phyloP scores from a whole-genome alignment of 306 rosid genomes.

The Rosa persica region DNA sequence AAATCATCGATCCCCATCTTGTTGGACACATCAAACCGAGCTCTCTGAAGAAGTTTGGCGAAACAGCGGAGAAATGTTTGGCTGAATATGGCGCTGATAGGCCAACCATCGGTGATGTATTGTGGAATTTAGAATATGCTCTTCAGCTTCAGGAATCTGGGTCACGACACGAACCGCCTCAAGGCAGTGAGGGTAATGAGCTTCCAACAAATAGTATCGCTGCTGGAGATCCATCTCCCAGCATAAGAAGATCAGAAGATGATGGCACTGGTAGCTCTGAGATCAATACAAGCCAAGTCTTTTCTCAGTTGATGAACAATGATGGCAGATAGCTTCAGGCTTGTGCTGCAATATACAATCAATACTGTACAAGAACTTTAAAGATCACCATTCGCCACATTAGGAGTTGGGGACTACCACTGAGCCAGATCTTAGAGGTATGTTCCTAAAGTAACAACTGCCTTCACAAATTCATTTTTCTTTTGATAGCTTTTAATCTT shows the following conservation, averaged over 20 bases:
- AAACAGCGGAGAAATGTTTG: slow-evolving; percentile 95
- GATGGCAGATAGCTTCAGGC: slow-evolving; percentile 72
- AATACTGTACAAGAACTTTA: slow-evolving; percentile 13
- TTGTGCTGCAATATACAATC: slow-evolving; percentile 26
- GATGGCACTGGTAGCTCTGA: slow-evolving; percentile 42
- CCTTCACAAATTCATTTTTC: neutral
- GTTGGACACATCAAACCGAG: slow-evolving; percentile 59
- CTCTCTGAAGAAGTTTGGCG: slow-evolving; percentile 82
- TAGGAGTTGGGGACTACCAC: slow-evolving; percentile 4
- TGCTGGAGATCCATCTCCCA: slow-evolving; percentile 36
- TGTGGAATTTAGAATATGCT: slow-evolving; percentile 92
- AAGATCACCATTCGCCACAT: slow-evolving; percentile 9
- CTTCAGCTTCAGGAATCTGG: slow-evolving; percentile 88
- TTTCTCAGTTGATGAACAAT: slow-evolving; percentile 87
- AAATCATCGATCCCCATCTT: slow-evolving; percentile 67
- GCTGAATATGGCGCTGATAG: slow-evolving; percentile 93
- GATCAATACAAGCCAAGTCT: slow-evolving; percentile 64
- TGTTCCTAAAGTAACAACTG: slow-evolving; percentile 7
- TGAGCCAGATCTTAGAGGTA: slow-evolving; percentile 29
- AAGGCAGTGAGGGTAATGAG: slow-evolving; percentile 18
- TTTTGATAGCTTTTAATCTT: neutral
- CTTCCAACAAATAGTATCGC: slow-evolving; percentile 21
- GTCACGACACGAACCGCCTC: slow-evolving; percentile 33
- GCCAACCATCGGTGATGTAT: slow-evolving; percentile 96
- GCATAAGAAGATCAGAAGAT: slow-evolving; percentile 36